A percentile compares a stretch with the other conserved stretches of the same genome.
These are phyloP conservation scores for Penicillium herquei DNA, from an alignment of 495 filamentous ascomycete species.

Conservation along the genomic window DNA sequence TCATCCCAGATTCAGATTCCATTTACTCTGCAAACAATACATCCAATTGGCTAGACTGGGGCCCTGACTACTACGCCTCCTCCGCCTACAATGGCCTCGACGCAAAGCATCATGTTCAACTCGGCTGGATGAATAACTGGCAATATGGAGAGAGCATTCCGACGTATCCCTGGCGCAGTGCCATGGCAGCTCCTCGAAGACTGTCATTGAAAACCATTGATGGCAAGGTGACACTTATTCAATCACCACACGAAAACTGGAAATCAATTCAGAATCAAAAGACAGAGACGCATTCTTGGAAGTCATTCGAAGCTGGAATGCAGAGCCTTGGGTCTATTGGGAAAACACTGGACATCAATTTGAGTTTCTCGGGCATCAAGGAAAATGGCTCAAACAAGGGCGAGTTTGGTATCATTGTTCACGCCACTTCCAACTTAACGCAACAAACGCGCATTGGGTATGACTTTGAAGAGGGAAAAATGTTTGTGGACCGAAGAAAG, in stretches of 20 bases:
- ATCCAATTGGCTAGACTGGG: constrained; percentile 49
- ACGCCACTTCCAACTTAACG: constrained; percentile 27
- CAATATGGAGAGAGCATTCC: constrained; percentile 43
- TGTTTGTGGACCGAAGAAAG: constrained; percentile 29
- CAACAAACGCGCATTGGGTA: constrained; percentile 45
- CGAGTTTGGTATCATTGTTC: constrained; percentile 28
- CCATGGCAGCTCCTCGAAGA: constrained; percentile 51
- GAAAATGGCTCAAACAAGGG: constrained; percentile 1
- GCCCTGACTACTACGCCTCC: constrained; percentile 58
- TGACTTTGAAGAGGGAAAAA: constrained; percentile 35
- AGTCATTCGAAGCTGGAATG: constrained; percentile 13
- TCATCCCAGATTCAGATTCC: constrained; percentile 23
- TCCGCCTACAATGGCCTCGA: constrained; percentile 52
- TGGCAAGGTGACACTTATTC: constrained; percentile 18
- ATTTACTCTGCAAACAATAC: constrained; percentile 8
- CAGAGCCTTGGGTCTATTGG: constrained; percentile 14
- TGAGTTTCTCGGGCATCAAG: constrained; percentile 22
- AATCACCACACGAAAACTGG: constrained; percentile 23
- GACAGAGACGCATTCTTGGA: constrained; percentile 3
- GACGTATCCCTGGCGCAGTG: constrained; percentile 48
- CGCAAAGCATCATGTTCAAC: constrained; percentile 33
- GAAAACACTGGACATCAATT: constrained; percentile 20
- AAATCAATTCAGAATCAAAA: constrained; percentile 5
- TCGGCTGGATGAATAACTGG: constrained; percentile 63
- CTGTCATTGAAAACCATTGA: constrained; percentile 28